Conservation (phyloP, 1,139 yeast species). For the Debaryomyces subglobosus region DNA sequence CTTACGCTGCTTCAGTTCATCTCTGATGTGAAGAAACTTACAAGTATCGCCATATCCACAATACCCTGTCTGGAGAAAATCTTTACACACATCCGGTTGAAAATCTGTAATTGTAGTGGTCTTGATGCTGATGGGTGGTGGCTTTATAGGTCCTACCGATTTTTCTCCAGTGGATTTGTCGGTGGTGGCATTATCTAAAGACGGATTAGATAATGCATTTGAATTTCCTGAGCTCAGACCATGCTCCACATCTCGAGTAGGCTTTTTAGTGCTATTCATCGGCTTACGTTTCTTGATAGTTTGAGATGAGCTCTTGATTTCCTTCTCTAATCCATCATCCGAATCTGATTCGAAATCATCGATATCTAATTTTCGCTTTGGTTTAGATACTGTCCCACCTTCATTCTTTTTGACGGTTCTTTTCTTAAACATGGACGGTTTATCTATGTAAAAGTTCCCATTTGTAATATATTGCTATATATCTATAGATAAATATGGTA, state of each 20-base stretch:
- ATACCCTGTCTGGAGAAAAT: conserved; percentile 86
- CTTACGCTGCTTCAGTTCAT: conserved; percentile 78
- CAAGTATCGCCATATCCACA: conserved; percentile 99
- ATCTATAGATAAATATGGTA: neutral
- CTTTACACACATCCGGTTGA: conserved; percentile 95
- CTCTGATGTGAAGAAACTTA: conserved; percentile 88
- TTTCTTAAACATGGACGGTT: conserved; percentile 36
- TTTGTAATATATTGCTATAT: neutral
- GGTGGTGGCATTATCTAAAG: conserved; percentile 7
- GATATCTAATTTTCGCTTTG: conserved; percentile 21
- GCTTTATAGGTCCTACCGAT: conserved; percentile 20
- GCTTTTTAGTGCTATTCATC: conserved; percentile 1
- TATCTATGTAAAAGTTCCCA: neutral
- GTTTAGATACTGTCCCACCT: conserved; percentile 13
- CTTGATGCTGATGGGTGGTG: conserved; percentile 56
- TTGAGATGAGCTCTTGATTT: conserved; percentile 4
- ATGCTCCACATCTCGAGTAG: conserved; percentile 3
- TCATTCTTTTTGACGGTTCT: conserved; percentile 25
- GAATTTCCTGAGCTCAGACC: neutral
- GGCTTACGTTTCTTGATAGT: conserved; percentile 7
- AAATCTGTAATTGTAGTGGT: conserved; percentile 84
- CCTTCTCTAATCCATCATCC: conserved; percentile 1
- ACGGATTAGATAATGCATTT: neutral
- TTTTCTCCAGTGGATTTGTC: neutral
- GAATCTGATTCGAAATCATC: conserved; percentile 8